Conservation (phyloP, 108 stramenopile species). For the Skeletonema potamos region DNA sequence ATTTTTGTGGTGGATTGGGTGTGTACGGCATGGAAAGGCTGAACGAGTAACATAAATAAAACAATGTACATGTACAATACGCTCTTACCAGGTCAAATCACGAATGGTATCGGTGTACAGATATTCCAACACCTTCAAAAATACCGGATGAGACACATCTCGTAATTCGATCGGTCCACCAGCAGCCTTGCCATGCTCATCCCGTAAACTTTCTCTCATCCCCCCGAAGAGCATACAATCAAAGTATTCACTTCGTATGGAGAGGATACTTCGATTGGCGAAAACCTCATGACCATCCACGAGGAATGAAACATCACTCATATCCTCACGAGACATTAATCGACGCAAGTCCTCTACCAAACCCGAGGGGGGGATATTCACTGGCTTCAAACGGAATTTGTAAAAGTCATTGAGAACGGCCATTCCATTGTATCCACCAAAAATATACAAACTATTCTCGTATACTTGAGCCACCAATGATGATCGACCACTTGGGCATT, state of each 20-base stretch:
- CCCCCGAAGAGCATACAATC: slow-evolving; percentile 88
- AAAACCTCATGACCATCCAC: slow-evolving; percentile 88
- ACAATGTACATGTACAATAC: background rate
- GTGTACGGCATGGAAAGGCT: background rate
- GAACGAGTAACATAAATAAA: too few species aligned
- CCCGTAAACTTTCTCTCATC: slow-evolving; percentile 75
- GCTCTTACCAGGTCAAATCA: slow-evolving; percentile 50
- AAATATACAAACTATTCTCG: slow-evolving; percentile 85
- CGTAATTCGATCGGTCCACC: slow-evolving; percentile 56
- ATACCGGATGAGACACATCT: slow-evolving; percentile 84
- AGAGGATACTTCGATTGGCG: slow-evolving; percentile 90
- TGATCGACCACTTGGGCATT: slow-evolving; percentile 83
- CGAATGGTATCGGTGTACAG: slow-evolving; percentile 90
- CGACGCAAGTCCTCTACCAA: slow-evolving; percentile 78
- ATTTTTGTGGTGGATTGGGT: too few species aligned
- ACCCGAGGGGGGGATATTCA: slow-evolving; percentile 74
- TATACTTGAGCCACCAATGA: slow-evolving; percentile 92
- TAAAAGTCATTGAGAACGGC: slow-evolving; percentile 95
- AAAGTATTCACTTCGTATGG: slow-evolving; percentile 92
- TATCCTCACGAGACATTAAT: slow-evolving; percentile 70
- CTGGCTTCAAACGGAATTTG: slow-evolving; percentile 85
- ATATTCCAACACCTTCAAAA: slow-evolving; percentile 90
- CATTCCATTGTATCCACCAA: slow-evolving; percentile 86
- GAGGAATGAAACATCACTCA: slow-evolving; percentile 91
- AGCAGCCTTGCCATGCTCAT: slow-evolving; percentile 1